Evolutionary conservation across 1,139 yeast genomes (phyloP).

Genomic region (Lodderomyces theae): DNA sequence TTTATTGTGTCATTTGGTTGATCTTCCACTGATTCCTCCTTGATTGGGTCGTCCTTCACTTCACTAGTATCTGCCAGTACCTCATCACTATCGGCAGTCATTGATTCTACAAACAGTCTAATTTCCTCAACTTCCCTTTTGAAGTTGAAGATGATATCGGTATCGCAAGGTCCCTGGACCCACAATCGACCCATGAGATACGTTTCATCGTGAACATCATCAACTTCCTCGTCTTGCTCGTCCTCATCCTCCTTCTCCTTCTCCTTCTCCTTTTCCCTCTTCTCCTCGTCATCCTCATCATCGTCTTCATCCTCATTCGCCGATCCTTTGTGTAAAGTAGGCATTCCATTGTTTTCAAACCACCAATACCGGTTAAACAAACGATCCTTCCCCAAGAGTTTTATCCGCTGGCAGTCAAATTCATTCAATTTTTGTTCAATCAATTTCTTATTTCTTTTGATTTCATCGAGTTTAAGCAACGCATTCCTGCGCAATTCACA

Average conservation of each 20-base stretch:
- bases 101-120: slow-evolving; percentile 6
- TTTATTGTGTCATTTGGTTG: neutral
- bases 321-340: slow-evolving; percentile 48
- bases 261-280: slow-evolving; percentile 31
- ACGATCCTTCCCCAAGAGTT: slow-evolving; percentile 78
- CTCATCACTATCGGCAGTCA: slow-evolving; percentile 2
- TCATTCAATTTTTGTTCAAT: slow-evolving; percentile 60
- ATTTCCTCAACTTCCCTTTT: slow-evolving; percentile 10
- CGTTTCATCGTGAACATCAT: slow-evolving; percentile 51
- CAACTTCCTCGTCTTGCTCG: slow-evolving; percentile 35
- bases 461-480: slow-evolving; percentile 39
- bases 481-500: slow-evolving; percentile 43
- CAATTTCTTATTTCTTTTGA: slow-evolving; percentile 45
- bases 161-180: slow-evolving; percentile 87
- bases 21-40: neutral
- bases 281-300: slow-evolving; percentile 33
- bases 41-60: neutral
- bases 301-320: slow-evolving; percentile 39
- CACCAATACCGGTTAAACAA: slow-evolving; percentile 90
- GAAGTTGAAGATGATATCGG: slow-evolving; percentile 45
- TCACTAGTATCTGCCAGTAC: slow-evolving; percentile 15
- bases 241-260: slow-evolving; percentile 34
- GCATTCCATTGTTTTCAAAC: slow-evolving; percentile 86
- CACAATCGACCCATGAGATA: slow-evolving; percentile 85
- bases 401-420: slow-evolving; percentile 75